These are phyloP conservation scores for Thuja plicata DNA, from an alignment of 83 land plant genomes.

Conservation along the genomic window DNA sequence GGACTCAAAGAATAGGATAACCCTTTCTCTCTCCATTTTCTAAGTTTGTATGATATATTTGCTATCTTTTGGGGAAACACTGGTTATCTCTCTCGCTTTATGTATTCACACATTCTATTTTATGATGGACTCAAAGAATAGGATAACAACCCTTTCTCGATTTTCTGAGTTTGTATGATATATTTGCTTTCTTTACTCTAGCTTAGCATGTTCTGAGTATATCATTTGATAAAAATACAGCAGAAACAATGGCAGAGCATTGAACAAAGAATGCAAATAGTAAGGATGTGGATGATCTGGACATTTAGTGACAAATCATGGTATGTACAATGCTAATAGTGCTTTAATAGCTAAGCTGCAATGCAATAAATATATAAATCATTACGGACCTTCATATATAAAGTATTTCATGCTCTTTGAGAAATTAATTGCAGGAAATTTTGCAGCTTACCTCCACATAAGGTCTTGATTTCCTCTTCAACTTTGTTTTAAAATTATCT, in stretches of 20 bases:
- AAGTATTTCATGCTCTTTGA: background rate
- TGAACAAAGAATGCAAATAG: background rate
- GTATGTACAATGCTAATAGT: background rate
- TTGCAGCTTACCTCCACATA: constrained; percentile 15
- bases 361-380: background rate
- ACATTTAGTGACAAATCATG: background rate
- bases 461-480: constrained; percentile 13
- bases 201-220: background rate
- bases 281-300: background rate
- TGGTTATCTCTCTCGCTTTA: too few species aligned
- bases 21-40: too few species aligned
- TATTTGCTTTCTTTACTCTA: background rate
- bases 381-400: background rate
- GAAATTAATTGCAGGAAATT: background rate
- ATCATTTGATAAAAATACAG: background rate
- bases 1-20: too few species aligned
- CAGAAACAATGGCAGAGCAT: background rate
- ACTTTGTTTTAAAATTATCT: constrained; percentile 7
- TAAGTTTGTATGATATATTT: background rate
- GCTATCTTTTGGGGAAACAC: too few species aligned
- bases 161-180: background rate
- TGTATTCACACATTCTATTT: too few species aligned
- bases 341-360: background rate
- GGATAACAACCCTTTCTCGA: background rate
- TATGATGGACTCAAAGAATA: background rate